phyloP scores from a whole-genome alignment of 164 flowering plant species.

The Liriodendron chinense region DNA sequence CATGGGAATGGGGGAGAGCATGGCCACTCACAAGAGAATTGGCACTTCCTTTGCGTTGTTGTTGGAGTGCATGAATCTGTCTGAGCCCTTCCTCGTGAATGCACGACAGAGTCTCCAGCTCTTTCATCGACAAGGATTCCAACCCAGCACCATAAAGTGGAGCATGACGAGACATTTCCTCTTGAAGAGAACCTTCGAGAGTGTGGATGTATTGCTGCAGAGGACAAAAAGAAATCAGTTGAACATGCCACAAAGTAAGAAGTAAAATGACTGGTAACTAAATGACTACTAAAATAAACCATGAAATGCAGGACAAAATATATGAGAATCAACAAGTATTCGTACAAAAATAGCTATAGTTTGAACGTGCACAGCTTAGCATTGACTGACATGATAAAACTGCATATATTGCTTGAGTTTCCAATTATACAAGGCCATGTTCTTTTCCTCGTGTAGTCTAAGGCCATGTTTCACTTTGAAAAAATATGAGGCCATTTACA shows the following conservation, averaged over 20 bases:
- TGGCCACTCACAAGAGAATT: slow-evolving; percentile 67
- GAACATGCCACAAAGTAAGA: not conserved
- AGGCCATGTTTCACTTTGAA: too few species aligned
- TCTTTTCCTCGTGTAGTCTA: too few species aligned
- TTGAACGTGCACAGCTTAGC: too few species aligned
- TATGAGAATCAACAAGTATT: not conserved
- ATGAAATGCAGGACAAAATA: not conserved
- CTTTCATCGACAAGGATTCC: slow-evolving; percentile 87
- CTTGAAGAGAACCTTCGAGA: slow-evolving; percentile 75
- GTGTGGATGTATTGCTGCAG: slow-evolving; percentile 87
- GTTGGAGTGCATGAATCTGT: slow-evolving; percentile 82
- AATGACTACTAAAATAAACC: not conserved
- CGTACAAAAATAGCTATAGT: not conserved
- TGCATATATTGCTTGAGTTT: too few species aligned
- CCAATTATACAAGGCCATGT: too few species aligned
- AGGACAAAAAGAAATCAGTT: not conserved
- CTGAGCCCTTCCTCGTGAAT: slow-evolving; percentile 95
- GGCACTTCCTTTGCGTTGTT: slow-evolving; percentile 65
- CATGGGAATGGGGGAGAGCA: slow-evolving; percentile 49
- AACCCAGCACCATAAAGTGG: slow-evolving; percentile 95
- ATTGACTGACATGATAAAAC: too few species aligned
- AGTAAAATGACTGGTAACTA: too few species aligned
- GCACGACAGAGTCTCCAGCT: slow-evolving; percentile 81
- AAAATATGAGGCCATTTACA: too few species aligned
- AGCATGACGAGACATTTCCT: slow-evolving; percentile 97